Base-by-base conservation (phyloP, 2,329 filamentous ascomycete species). In the Orbilia quercus region DNA sequence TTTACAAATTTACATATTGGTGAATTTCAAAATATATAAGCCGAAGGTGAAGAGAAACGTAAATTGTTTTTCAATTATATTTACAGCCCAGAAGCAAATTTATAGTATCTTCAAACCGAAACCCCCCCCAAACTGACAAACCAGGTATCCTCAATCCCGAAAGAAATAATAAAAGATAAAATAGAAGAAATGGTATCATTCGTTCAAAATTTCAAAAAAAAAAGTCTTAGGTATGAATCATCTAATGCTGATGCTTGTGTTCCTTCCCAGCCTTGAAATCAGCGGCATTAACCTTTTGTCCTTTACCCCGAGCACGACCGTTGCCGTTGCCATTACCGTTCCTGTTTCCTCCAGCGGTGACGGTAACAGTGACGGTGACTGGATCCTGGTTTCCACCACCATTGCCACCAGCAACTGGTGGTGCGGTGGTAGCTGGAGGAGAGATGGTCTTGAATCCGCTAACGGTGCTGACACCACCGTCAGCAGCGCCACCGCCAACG, bases 101-200 rank as follows among this genome's bases (percentile, higher is more conserved):
- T 45, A 18, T 45, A 40, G 7, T 23, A 54, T 44, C 36, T 28
- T 28, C 57, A 60, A 60, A 50, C 42, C 7, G n/a, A 11, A 20
- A 31, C 34, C 20, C 42, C 31, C 45, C 47, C 36, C n/a, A 40
- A 14, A 40, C 36, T 31, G 62, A 59, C 63, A 57, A 59, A 59
- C 25, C 53, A 45, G 36, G 36, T 18, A 18, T 28, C 38, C 53
- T 20, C 22, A 42, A 31, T 7, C n/a, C 34, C 28, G 28, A 9
- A 45, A 34, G 7, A 18, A 23, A 31, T 34, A 40, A 66, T 51
- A 51, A 51, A 48, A 25, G 28, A 7, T 51, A 50, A 16, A 51
- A 67, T 57, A 40, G 25, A 3, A 50, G 25, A 51, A 53, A 59
- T 51, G 42, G 7, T 2, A 9, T 47, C 42, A 5, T 42, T 57